Evolutionary conservation across 371 early-diverging fungal species (phyloP).

Genomic region (Actinomucor elegans): DNA sequence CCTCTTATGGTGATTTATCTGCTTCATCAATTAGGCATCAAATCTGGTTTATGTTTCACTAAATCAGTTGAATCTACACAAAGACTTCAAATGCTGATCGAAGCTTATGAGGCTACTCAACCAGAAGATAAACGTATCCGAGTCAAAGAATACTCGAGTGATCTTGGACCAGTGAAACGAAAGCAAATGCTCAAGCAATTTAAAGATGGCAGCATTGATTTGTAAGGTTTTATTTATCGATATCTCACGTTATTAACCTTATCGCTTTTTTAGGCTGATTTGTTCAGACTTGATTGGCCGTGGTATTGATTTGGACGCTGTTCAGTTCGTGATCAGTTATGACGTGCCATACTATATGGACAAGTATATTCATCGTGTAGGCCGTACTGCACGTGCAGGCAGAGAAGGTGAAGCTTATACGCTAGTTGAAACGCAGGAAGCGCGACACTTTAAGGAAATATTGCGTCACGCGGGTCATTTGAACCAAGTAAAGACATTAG

Average conservation of each 20-base stretch:
- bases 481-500: slow-evolving; percentile 50
- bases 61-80: slow-evolving; percentile 88
- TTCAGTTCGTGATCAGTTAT: slow-evolving; percentile 90
- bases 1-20: slow-evolving; percentile 80
- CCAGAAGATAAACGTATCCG: slow-evolving; percentile 32
- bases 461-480: slow-evolving; percentile 69
- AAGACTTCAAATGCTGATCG: slow-evolving; percentile 69
- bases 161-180: slow-evolving; percentile 69
- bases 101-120: slow-evolving; percentile 49
- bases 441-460: slow-evolving; percentile 74
- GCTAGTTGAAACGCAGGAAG: slow-evolving; percentile 83
- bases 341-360: slow-evolving; percentile 87
- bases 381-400: slow-evolving; percentile 98
- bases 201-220: slow-evolving; percentile 63
- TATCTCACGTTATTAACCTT: not conserved
- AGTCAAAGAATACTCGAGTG: slow-evolving; percentile 85
- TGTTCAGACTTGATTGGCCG: slow-evolving; percentile 95
- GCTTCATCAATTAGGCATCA: slow-evolving; percentile 61
- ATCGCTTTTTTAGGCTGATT: slow-evolving; percentile 59
- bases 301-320: slow-evolving; percentile 92
- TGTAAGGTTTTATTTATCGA: slow-evolving; percentile 32
- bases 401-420: slow-evolving; percentile 85
- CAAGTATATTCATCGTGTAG: slow-evolving; percentile 98
- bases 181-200: slow-evolving; percentile 69
- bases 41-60: slow-evolving; percentile 82